Evolutionary conservation across 352 stramenopile genomes (phyloP).

Genomic region (Sclerospora graminicola): DNA sequence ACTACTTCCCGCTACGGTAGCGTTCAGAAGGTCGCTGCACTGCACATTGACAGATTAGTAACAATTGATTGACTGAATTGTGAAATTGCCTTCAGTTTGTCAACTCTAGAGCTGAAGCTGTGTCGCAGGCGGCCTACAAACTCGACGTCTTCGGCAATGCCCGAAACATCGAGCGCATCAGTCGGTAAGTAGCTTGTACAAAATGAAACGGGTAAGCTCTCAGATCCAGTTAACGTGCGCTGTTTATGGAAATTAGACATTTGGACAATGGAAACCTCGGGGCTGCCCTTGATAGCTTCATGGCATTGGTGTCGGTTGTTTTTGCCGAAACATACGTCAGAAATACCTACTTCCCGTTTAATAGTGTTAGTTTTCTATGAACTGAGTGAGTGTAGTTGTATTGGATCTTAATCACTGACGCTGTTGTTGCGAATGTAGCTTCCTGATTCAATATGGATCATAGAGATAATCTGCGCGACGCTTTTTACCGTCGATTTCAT

Average conservation of each 20-base stretch:
- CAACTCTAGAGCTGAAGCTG: slow-evolving; percentile 8
- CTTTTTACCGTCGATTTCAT: slow-evolving; percentile 58
- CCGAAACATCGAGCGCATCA: slow-evolving; percentile 25
- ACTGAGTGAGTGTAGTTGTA: neutral
- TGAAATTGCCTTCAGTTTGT: slow-evolving; percentile 3
- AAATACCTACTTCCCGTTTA: slow-evolving; percentile 67
- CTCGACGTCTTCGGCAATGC: slow-evolving; percentile 15
- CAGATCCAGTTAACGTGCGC: neutral
- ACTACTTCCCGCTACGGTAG: slow-evolving; percentile 21
- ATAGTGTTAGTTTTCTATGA: slow-evolving; percentile 25
- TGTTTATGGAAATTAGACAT: slow-evolving; percentile 25
- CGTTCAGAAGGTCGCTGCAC: slow-evolving; percentile 10
- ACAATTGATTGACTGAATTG: neutral
- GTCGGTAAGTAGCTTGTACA: slow-evolving; percentile 15
- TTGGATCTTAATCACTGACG: no score
- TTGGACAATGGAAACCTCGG: slow-evolving; percentile 75
- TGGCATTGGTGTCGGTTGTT: slow-evolving; percentile 43
- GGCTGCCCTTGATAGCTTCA: slow-evolving; percentile 44
- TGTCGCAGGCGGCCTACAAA: slow-evolving; percentile 4
- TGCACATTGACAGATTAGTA: neutral
- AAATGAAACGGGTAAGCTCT: neutral
- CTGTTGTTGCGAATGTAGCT: slow-evolving; percentile 28
- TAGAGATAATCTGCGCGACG: slow-evolving; percentile 53
- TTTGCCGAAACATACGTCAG: slow-evolving; percentile 61
- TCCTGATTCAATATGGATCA: slow-evolving; percentile 50